These are phyloP conservation scores for Pelargonium exstipulatum DNA, from an alignment of 441 rosid genomes.

Conservation along the genomic window DNA sequence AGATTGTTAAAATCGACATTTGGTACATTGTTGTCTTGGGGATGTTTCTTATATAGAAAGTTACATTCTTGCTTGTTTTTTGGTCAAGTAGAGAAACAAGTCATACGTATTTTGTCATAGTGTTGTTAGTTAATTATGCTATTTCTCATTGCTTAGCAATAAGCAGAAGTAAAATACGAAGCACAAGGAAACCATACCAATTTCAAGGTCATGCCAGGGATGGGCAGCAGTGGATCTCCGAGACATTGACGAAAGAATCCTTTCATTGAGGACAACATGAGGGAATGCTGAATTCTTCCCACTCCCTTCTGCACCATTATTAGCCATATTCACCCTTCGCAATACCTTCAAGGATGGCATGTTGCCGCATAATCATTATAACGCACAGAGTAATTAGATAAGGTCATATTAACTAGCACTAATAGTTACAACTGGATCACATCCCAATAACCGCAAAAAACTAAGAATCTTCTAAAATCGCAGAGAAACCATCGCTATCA, in stretches of 20 bases:
- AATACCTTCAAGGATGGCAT: conserved; percentile 4
- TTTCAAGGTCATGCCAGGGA: conserved; percentile 99
- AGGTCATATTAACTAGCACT: not conserved
- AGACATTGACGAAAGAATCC: conserved; percentile 88
- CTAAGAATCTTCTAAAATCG: not conserved
- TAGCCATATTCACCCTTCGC: conserved; percentile 38
- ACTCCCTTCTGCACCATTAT: conserved; percentile 31
- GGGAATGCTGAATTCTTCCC: conserved; percentile 20
- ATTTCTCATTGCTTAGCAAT: too few species aligned
- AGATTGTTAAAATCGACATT: too few species aligned
- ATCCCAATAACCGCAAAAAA: not conserved
- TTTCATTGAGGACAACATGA: conserved; percentile 56
- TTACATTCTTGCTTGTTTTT: too few species aligned
- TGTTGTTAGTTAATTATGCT: too few species aligned
- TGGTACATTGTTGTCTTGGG: too few species aligned
- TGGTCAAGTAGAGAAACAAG: too few species aligned
- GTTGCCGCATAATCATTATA: not conserved
- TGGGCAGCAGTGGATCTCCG: conserved; percentile 97
- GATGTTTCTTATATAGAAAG: too few species aligned
- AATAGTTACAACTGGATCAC: not conserved
- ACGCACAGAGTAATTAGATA: not conserved
- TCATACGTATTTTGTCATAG: too few species aligned
- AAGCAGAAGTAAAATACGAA: not conserved
- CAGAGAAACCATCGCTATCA: not conserved
- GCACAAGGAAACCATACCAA: conserved; percentile 40